Evolutionary conservation across 805 yeast genomes (phyloP).

Genomic region (Kuraishia capsulata): DNA sequence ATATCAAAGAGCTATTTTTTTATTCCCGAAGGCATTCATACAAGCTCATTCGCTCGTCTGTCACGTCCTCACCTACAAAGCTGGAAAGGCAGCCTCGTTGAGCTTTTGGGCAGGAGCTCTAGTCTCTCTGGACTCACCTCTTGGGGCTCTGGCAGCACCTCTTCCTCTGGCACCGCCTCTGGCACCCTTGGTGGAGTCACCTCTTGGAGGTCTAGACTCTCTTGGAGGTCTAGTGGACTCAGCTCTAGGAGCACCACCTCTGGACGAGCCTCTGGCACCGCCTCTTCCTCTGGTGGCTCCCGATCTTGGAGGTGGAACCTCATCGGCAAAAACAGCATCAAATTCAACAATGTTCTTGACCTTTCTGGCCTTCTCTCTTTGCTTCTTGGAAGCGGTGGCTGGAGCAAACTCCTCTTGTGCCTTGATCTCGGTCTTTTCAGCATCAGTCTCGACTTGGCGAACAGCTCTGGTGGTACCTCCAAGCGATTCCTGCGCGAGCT

Average conservation of each 20-base stretch:
- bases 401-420: conserved; percentile 50
- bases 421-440: conserved; percentile 48
- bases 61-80: conserved; percentile 44
- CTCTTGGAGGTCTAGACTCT: too few relatives aligned
- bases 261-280: conserved; percentile 15
- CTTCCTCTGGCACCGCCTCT: conserved; percentile 23
- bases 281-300: conserved; percentile 17
- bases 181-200: too few relatives aligned
- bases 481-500: conserved; percentile 33
- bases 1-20: too few relatives aligned
- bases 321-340: conserved; percentile 63
- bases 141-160: conserved; percentile 17
- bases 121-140: too few relatives aligned
- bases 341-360: conserved; percentile 73
- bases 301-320: conserved; percentile 27
- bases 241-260: conserved; percentile 11
- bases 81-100: conserved; percentile 65
- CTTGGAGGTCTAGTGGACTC: too few relatives aligned
- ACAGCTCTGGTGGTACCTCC: conserved; percentile 21
- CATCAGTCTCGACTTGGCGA: conserved; percentile 51
- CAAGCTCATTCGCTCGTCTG: too few relatives aligned
- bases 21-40: too few relatives aligned
- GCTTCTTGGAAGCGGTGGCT: conserved; percentile 57
- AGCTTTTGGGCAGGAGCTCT: conserved; percentile 16
- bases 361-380: conserved; percentile 68